Conservation (phyloP, 1,284 basidiomycete species). For the Neonothopanus nambi region DNA sequence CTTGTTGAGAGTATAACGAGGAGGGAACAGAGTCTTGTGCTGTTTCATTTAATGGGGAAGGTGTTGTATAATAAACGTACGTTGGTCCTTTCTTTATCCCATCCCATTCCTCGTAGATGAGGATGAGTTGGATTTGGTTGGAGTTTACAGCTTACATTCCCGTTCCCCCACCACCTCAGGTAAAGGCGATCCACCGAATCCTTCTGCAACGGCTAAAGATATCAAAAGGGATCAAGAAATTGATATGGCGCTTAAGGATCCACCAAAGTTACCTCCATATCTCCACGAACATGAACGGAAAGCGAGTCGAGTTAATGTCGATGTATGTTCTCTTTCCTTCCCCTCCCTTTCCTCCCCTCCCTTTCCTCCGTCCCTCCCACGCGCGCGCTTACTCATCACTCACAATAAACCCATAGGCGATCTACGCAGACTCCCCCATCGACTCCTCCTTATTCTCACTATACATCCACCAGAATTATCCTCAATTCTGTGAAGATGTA, state of each 20-base stretch:
- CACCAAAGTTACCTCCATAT: constrained; percentile 54
- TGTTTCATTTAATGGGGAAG: constrained; percentile 95
- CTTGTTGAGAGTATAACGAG: constrained; percentile 73
- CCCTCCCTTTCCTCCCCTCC: no score
- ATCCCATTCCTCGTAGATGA: neutral
- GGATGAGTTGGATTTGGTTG: no score
- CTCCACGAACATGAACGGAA: constrained; percentile 63
- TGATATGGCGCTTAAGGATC: constrained; percentile 52
- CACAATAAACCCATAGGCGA: constrained; percentile 40
- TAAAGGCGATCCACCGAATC: constrained; percentile 63
- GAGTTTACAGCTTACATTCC: no score
- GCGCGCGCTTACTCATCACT: neutral
- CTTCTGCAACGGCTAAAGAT: constrained; percentile 56
- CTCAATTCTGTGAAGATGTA: constrained; percentile 77
- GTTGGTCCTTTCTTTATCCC: no score
- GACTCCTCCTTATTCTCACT: constrained; percentile 87
- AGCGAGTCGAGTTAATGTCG: constrained; percentile 77
- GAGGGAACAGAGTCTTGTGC: constrained; percentile 81
- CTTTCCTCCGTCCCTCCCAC: no score
- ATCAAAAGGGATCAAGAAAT: constrained; percentile 55
- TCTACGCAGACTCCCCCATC: constrained; percentile 88
- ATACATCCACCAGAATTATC: constrained; percentile 94
- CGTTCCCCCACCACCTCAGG: constrained; percentile 45
- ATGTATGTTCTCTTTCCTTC: constrained; percentile 54
- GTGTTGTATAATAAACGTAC: constrained; percentile 94